These are phyloP conservation scores for Wickerhamomyces rabaulensis DNA, from an alignment of 805 yeast species.

Conservation along the genomic window DNA sequence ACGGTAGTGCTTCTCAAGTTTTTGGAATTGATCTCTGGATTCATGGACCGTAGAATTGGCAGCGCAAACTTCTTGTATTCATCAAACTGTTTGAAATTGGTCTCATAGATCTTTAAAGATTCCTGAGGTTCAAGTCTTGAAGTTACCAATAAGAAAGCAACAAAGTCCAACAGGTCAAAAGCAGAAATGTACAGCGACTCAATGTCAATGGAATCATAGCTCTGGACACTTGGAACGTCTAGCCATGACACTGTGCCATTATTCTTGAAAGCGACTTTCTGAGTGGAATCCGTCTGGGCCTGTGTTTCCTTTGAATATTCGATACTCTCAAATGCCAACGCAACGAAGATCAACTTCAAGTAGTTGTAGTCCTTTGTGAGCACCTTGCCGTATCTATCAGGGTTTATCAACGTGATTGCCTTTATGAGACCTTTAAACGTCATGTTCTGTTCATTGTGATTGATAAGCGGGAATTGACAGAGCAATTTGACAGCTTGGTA, in stretches of 20 bases:
- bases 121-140: slow-evolving; percentile 33
- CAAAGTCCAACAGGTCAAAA: slow-evolving; percentile 33
- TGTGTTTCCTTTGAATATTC: background rate
- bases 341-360: slow-evolving; percentile 40
- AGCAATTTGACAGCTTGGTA: slow-evolving; percentile 37
- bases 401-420: slow-evolving; percentile 37
- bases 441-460: slow-evolving; percentile 26
- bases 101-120: slow-evolving; percentile 25
- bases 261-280: slow-evolving; percentile 9
- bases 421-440: slow-evolving; percentile 37
- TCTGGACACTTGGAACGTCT: slow-evolving; percentile 32
- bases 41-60: slow-evolving; percentile 45
- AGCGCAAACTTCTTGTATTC: slow-evolving; percentile 40
- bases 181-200: slow-evolving; percentile 35
- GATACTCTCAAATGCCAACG: slow-evolving; percentile 29
- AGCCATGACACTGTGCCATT: slow-evolving; percentile 20
- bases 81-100: slow-evolving; percentile 32
- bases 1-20: slow-evolving; percentile 21
- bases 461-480: slow-evolving; percentile 46
- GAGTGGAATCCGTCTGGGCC: slow-evolving; percentile 6
- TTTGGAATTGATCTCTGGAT: slow-evolving; percentile 27
- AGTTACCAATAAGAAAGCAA: slow-evolving; percentile 45
- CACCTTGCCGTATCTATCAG: slow-evolving; percentile 34
- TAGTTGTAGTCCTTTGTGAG: slow-evolving; percentile 35
- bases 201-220: slow-evolving; percentile 40